Percentiles rank a stretch among this genome's conserved stretches.
These are phyloP conservation scores for Conringia planisiliqua DNA, from an alignment of 345 rosid genomes.

Conservation along the genomic window DNA sequence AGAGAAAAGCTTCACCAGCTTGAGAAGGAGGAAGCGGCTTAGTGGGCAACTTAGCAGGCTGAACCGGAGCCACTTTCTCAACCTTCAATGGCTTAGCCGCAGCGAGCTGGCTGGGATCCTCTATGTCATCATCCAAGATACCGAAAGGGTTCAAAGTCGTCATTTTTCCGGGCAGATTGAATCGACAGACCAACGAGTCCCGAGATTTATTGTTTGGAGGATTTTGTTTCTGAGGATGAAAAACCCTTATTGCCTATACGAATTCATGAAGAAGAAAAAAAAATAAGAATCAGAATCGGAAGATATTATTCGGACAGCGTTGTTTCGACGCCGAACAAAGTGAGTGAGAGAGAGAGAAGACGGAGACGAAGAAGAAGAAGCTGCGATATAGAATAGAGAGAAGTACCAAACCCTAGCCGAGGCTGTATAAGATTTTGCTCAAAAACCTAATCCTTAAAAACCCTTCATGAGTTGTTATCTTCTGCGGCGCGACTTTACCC, in stretches of 20 bases:
- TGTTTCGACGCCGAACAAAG: constrained; percentile 26
- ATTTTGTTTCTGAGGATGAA: neutral
- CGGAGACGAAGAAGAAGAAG: neutral
- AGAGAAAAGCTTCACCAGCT: constrained; percentile 54
- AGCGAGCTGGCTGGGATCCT: constrained; percentile 57
- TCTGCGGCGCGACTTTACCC: neutral
- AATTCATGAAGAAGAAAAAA: constrained; percentile 13
- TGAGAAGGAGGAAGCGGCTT: constrained; percentile 77
- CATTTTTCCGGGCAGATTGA: constrained; percentile 40
- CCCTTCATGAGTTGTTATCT: neutral
- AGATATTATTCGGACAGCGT: constrained; percentile 28
- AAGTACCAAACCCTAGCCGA: constrained; percentile 22
- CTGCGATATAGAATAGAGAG: constrained; percentile 8
- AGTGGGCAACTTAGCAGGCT: constrained; percentile 56
- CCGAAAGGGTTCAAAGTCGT: constrained; percentile 77
- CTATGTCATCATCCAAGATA: constrained; percentile 71
- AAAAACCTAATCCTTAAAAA: constrained; percentile 13
- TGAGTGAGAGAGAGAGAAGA: neutral
- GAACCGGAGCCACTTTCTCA: constrained; percentile 35
- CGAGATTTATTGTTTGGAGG: neutral
- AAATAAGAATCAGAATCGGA: constrained; percentile 22
- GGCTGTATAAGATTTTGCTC: neutral
- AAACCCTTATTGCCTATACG: constrained; percentile 11
- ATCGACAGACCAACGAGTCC: constrained; percentile 3
- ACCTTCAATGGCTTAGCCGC: constrained; percentile 49